Evolutionary conservation across 305 asterid genomes (phyloP).

Genomic region (Salvia sclarea): DNA sequence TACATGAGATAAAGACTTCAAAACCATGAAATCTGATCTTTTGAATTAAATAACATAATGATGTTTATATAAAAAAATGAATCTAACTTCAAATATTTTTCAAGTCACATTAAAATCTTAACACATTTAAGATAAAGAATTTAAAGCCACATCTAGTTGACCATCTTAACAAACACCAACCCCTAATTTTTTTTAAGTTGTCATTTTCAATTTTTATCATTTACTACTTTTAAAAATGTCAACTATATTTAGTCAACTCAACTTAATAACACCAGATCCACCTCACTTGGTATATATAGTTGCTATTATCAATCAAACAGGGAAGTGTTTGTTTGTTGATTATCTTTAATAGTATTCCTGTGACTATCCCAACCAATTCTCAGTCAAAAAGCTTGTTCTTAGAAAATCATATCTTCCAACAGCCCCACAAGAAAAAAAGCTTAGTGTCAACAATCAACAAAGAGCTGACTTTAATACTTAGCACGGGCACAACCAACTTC

Average conservation of each 20-base stretch:
- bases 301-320: background rate
- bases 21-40: background rate
- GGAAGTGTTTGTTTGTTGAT: background rate
- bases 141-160: background rate
- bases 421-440: background rate
- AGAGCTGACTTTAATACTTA: slow-evolving; percentile 6
- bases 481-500: background rate
- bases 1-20: background rate
- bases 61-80: background rate
- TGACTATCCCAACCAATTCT: background rate
- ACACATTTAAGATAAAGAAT: background rate
- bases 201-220: background rate
- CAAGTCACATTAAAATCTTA: background rate
- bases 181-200: background rate
- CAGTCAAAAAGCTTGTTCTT: background rate
- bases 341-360: background rate
- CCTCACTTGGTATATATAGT: background rate
- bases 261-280: slow-evolving; percentile 1
- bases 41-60: background rate
- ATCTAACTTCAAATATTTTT: background rate
- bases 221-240: background rate
- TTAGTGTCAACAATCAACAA: background rate
- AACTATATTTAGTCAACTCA: background rate
- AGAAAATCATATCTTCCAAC: slow-evolving; percentile 2
- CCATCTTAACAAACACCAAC: background rate